Evolutionary conservation across 129 eudicot genomes (phyloP).

Genomic region (Mikania micrantha): DNA sequence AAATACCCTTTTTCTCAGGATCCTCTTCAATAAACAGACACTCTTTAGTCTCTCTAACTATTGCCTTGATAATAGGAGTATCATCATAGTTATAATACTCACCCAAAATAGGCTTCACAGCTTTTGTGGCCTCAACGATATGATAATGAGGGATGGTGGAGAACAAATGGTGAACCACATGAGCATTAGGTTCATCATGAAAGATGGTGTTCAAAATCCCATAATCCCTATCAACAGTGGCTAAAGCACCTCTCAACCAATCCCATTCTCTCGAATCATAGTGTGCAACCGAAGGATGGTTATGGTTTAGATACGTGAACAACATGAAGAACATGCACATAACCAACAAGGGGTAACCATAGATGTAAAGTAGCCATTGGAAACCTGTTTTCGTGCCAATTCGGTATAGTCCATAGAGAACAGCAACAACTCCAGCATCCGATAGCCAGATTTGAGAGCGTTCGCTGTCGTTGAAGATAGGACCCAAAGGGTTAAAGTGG

Average conservation of each 20-base stretch:
- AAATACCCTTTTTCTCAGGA: conserved; percentile 30
- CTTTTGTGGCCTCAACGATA: conserved; percentile 30
- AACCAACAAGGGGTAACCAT: conserved; percentile 17
- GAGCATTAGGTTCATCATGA: conserved; percentile 23
- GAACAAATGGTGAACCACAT: conserved; percentile 37
- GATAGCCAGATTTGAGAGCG: conserved; percentile 21
- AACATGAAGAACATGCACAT: conserved; percentile 11
- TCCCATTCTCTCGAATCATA: conserved; percentile 36
- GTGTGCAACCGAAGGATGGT: conserved; percentile 28
- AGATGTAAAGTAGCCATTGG: conserved; percentile 18
- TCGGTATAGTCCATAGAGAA: conserved; percentile 9
- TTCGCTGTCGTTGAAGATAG: conserved; percentile 29
- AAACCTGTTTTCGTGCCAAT: not conserved
- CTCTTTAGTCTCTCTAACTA: conserved; percentile 33
- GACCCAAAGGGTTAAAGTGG: conserved; percentile 29
- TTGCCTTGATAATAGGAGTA: conserved; percentile 29
- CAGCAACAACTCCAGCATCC: conserved; percentile 18
- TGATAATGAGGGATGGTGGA: conserved; percentile 38
- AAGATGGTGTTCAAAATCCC: conserved; percentile 23
- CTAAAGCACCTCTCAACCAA: conserved; percentile 39
- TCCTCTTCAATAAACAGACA: conserved; percentile 28
- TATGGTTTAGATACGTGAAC: conserved; percentile 25
- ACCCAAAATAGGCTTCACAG: conserved; percentile 26
- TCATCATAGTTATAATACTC: conserved; percentile 29
- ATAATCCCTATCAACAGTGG: conserved; percentile 30